These are phyloP conservation scores for Trichosporon coremiiforme DNA, from an alignment of 1,284 basidiomycete genomes.

Conservation along the genomic window DNA sequence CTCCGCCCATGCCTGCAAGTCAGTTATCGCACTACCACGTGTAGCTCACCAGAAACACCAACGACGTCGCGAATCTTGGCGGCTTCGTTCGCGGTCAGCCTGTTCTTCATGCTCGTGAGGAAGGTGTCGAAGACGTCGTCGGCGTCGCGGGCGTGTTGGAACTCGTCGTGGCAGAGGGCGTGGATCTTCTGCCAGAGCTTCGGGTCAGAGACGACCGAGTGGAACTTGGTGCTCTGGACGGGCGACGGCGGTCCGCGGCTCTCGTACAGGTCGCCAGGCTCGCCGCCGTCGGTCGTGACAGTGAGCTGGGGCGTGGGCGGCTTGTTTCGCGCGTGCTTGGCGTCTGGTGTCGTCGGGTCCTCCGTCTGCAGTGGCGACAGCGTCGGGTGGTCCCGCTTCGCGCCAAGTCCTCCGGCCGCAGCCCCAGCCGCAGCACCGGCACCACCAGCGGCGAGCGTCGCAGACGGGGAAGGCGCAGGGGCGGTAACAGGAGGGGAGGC, in stretches of 20 bases:
- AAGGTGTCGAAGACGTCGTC: conserved; percentile 56
- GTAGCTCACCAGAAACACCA: conserved; percentile 44
- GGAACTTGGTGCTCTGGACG: conserved; percentile 60
- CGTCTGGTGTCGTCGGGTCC: conserved; percentile 24
- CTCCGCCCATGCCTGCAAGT: conserved; percentile 33
- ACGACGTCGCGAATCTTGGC: conserved; percentile 56
- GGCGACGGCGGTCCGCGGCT: conserved; percentile 34
- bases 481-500: conserved; percentile 44
- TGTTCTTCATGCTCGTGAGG: conserved; percentile 51
- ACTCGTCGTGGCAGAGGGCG: conserved; percentile 69
- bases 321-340: conserved; percentile 29
- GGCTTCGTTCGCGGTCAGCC: conserved; percentile 53
- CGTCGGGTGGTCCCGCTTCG: conserved; percentile 34
- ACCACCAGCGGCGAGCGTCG: conserved; percentile 10
- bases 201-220: conserved; percentile 68
- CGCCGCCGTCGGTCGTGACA: conserved; percentile 53
- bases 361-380: conserved; percentile 26
- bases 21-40: not conserved
- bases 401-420: not conserved
- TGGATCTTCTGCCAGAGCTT: conserved; percentile 74
- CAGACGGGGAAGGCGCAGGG: conserved; percentile 19
- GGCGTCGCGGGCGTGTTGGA: conserved; percentile 65
- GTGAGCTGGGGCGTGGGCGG: conserved; percentile 58
- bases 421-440: conserved; percentile 6
- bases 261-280: conserved; percentile 40